Base-by-base conservation (phyloP, 345 rosid genomes). In the Rhizophora apiculata region DNA sequence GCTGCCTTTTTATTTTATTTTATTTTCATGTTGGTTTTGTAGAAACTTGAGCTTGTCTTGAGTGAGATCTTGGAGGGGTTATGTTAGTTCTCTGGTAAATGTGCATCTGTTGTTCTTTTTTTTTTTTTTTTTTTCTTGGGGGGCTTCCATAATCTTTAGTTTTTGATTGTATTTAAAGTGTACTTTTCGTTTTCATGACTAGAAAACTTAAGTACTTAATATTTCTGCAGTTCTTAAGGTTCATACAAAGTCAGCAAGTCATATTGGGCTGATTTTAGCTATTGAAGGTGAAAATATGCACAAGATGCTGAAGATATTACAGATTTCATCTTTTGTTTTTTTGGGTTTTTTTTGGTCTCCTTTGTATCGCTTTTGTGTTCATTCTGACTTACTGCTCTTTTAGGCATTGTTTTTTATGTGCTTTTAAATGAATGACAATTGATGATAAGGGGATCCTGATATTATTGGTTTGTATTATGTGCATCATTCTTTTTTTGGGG, bases 61-160 rank as follows among this genome's bases (percentile, higher is more conserved):
- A 0, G 51, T 64, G 73, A 69, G 80, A 69, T 80, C 78, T 69
- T 73, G 70, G 7, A 21, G 30, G 8, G 30, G 6, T 9, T 39
- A 29, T 32, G 63, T 66, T 56, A 15, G 63, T 60, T 62, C 55
- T 37, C 15, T 37, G 62, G 13, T 54, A 37, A 63, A 69, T 69
- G 73, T 49, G 18, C 31, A 32, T 31, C 24, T 3, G 1, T 15
- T 16, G 58, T 10, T n/a, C 46, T 16, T 18, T 18, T 18, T 43
- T 57, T 9, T 10, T 8, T 26, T n/a, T n/a, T 4, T 26, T 27
- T 9, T 43, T 58, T 39, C 3, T 6, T 19, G 10, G 4, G 15
- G 46, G 46, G 8, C 16, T 5, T 58, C 8, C 58, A 3, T 69
- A 19, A n/a, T 7, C 39, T 51, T 63, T 48, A 20, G 55, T 63